These are phyloP conservation scores for Cairneyella variabilis DNA, from an alignment of 495 filamentous ascomycete genomes.

Conservation along the genomic window DNA sequence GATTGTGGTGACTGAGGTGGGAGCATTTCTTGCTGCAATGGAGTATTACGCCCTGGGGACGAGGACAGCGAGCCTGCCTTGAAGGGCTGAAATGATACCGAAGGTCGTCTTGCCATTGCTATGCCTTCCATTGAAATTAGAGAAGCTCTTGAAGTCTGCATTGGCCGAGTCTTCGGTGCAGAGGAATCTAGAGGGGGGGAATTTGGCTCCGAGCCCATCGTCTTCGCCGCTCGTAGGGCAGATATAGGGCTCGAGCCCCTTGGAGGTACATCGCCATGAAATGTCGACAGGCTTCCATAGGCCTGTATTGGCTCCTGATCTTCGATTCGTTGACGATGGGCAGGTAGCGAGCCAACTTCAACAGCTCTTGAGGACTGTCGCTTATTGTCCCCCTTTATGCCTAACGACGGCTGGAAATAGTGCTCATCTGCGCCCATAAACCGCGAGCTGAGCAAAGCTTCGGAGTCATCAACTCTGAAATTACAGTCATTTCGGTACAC, in stretches of 20 bases:
- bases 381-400: slow-evolving; percentile 22
- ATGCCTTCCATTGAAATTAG: slow-evolving; percentile 47
- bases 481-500: slow-evolving; percentile 83
- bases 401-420: slow-evolving; percentile 73
- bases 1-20: slow-evolving; percentile 58
- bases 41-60: slow-evolving; percentile 55
- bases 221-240: slow-evolving; percentile 66
- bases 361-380: slow-evolving; percentile 35
- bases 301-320: slow-evolving; percentile 68
- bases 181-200: slow-evolving; percentile 58
- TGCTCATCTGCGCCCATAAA: slow-evolving; percentile 90
- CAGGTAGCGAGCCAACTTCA: slow-evolving; percentile 75
- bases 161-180: slow-evolving; percentile 52
- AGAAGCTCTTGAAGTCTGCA: slow-evolving; percentile 58
- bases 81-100: slow-evolving; percentile 90
- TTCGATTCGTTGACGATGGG: slow-evolving; percentile 41
- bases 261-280: slow-evolving; percentile 74
- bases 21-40: slow-evolving; percentile 28
- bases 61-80: slow-evolving; percentile 90
- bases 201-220: slow-evolving; percentile 51
- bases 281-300: slow-evolving; percentile 91
- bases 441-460: slow-evolving; percentile 89
- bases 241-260: slow-evolving; percentile 82
- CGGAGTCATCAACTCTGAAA: slow-evolving; percentile 87
- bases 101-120: slow-evolving; percentile 55